Evolutionary conservation across 1,139 yeast species (phyloP), one percentile per base, ranked within the genome.

Genomic region (Blastobotrys arbuscula): DNA sequence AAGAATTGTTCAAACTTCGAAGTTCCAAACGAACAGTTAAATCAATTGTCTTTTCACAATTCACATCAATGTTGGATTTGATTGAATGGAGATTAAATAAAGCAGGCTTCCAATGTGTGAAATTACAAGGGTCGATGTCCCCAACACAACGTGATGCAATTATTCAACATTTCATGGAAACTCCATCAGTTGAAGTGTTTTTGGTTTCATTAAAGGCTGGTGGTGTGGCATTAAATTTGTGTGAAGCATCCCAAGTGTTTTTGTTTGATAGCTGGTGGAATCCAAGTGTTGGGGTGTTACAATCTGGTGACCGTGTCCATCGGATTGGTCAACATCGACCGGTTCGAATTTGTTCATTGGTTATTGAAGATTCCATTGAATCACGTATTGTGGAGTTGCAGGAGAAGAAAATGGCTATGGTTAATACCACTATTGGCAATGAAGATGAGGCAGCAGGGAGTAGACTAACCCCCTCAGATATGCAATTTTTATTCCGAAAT

Each of bases 241-340:
- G 97, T 61, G 98, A 94, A 63, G 98, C 98, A 0, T 88, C 95
- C 0, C 97, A 90, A 59, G 97, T 92, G 37, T 92, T 92, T 58
- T 75, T 92, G 45, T 75, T 92, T 74, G 98, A 92, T 61, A 97
- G 97, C 24, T 92, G 98, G 97, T 92, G 97, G 97, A 92, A 92
- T 63, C 97, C 97, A 0, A 84, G 95, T 59, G 95, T 89, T 3
- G 12, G 10, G 5, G 97, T 92, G 67, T 92, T 97, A 90, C 98
- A 92, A 66, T 85, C 95, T 44, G 96, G 95, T 71, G 99, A 94
- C 67, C 81, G 99, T 68, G 97, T 92, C 20, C 98, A 92, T 68
- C 81, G 98, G 70, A 92, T 92, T 55, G 97, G 97, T 4, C 99
- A 92, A 65, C 86, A 79, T 60, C 72, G 98, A 54, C 98, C 98